Percentiles rank a stretch among this genome's conserved stretches.
phyloP scores from a whole-genome alignment of 805 yeast genomes.

The Candida ipomoeae region DNA sequence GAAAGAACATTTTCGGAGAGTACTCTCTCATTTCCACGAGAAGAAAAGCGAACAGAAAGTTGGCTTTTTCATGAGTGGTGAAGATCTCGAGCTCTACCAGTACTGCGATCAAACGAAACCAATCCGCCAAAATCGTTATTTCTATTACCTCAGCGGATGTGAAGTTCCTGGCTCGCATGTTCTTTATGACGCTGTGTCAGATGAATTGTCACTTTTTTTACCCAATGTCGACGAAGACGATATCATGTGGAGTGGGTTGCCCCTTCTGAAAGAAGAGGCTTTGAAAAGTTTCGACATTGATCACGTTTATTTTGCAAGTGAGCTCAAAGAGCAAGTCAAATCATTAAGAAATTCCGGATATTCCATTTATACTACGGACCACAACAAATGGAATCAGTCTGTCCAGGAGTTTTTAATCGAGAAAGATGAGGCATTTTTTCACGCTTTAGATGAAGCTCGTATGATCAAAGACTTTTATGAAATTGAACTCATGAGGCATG shows the following conservation, averaged over 20 bases:
- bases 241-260: slow-evolving; percentile 95
- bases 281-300: slow-evolving; percentile 69
- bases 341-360: slow-evolving; percentile 23
- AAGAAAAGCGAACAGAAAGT: slow-evolving; percentile 19
- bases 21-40: slow-evolving; percentile 35
- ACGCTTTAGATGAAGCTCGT: slow-evolving; percentile 85
- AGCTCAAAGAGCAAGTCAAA: slow-evolving; percentile 37
- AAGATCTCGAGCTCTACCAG: slow-evolving; percentile 52
- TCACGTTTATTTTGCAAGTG: slow-evolving; percentile 61
- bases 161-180: slow-evolving; percentile 74
- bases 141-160: slow-evolving; percentile 81
- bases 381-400: slow-evolving; percentile 41
- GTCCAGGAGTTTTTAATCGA: slow-evolving; percentile 38
- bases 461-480: slow-evolving; percentile 82
- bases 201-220: slow-evolving; percentile 64
- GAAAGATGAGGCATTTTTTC: slow-evolving; percentile 45
- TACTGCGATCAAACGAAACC: slow-evolving; percentile 78
- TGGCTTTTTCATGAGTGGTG: slow-evolving; percentile 59
- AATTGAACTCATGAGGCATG: slow-evolving; percentile 69
- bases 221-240: slow-evolving; percentile 86
- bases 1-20: slow-evolving; percentile 63
- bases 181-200: slow-evolving; percentile 49
- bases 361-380: slow-evolving; percentile 50
- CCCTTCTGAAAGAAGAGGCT: slow-evolving; percentile 66
- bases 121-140: slow-evolving; percentile 87